A percentile compares a stretch with the other conserved stretches of the same genome.
Conservation (phyloP, 2,329 filamentous ascomycete genomes). For the Aspergillus candidus region DNA sequence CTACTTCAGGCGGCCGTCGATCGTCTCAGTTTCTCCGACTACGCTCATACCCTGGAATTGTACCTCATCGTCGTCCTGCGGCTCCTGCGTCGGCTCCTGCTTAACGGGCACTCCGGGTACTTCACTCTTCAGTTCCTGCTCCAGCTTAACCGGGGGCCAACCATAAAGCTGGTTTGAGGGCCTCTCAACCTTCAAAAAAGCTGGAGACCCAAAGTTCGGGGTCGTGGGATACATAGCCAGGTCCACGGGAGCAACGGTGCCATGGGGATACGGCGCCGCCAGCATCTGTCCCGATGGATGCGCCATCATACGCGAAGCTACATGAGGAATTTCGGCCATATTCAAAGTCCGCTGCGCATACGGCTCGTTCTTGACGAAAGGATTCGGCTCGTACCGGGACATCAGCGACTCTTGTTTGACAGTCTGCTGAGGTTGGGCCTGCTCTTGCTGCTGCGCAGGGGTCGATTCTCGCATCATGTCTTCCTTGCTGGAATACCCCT, state of each 20-base stretch:
- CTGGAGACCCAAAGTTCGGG: conserved; percentile 1
- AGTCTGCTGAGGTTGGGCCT: conserved; percentile 4
- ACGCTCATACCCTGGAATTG: too few species aligned
- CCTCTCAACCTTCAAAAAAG: conserved; percentile 1
- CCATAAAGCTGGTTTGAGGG: conserved; percentile 1
- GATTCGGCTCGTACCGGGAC: conserved; percentile 4
- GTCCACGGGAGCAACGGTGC: conserved; percentile 15
- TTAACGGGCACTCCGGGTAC: conserved; percentile 19
- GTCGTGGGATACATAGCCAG: conserved; percentile 12
- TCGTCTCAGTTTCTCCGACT: too few species aligned
- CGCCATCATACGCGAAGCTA: conserved; percentile 5
- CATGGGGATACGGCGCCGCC: conserved; percentile 5
- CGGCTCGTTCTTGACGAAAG: conserved; percentile 21
- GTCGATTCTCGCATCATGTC: conserved; percentile 6
- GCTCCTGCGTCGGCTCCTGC: conserved; percentile 11
- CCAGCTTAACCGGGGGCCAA: conserved; percentile 22
- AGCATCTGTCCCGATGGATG: conserved; percentile 3
- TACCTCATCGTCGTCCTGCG: neutral
- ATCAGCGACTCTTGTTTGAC: conserved; percentile 9
- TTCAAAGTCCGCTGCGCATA: conserved; percentile 6
- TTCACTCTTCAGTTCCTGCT: conserved; percentile 11
- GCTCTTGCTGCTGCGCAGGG: neutral
- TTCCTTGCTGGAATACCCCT: conserved; percentile 11
- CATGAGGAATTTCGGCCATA: conserved; percentile 11
- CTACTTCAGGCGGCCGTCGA: too few species aligned